Evolutionary conservation across 2,329 filamentous ascomycete genomes (phyloP).

Genomic region (Leptographium wingfieldii): DNA sequence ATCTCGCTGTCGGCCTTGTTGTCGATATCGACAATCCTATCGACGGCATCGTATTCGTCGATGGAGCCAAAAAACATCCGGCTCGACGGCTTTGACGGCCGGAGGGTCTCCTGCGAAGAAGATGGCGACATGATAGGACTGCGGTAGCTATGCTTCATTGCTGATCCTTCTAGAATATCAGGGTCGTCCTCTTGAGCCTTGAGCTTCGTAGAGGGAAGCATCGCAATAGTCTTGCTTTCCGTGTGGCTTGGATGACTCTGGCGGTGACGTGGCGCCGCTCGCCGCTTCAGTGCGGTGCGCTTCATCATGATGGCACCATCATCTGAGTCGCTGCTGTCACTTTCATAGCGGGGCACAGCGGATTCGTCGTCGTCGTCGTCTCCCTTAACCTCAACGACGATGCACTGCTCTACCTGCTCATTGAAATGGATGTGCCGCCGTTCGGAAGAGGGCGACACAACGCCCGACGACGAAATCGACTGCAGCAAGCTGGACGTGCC

Average conservation of each 20-base stretch:
- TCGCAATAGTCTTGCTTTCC: slow-evolving; percentile 78
- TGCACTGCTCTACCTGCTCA: slow-evolving; percentile 89
- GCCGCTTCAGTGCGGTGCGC: slow-evolving; percentile 42
- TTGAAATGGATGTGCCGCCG: slow-evolving; percentile 92
- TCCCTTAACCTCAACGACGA: slow-evolving; percentile 78
- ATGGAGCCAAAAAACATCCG: slow-evolving; percentile 52
- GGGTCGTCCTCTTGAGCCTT: slow-evolving; percentile 73
- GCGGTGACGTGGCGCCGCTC: slow-evolving; percentile 38
- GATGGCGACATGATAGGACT: slow-evolving; percentile 53
- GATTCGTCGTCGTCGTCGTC: slow-evolving; percentile 56
- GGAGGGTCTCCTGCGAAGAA: slow-evolving; percentile 70
- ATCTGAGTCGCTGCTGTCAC: slow-evolving; percentile 54
- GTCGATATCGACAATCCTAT: slow-evolving; percentile 7
- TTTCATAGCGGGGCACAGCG: slow-evolving; percentile 17
- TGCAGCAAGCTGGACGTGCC: slow-evolving; percentile 53
- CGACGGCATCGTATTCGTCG: slow-evolving; percentile 33
- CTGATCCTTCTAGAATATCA: slow-evolving; percentile 42
- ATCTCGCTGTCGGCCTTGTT: background rate
- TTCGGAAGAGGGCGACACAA: slow-evolving; percentile 48
- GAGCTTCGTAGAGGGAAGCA: slow-evolving; percentile 73
- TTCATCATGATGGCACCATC: slow-evolving; percentile 78
- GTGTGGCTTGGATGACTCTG: slow-evolving; percentile 24
- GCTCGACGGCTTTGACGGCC: slow-evolving; percentile 53
- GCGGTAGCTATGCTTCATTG: slow-evolving; percentile 47
- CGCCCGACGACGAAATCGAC: slow-evolving; percentile 59